phyloP scores from a whole-genome alignment of 352 stramenopile genomes.

The Pythium folliculosum region DNA sequence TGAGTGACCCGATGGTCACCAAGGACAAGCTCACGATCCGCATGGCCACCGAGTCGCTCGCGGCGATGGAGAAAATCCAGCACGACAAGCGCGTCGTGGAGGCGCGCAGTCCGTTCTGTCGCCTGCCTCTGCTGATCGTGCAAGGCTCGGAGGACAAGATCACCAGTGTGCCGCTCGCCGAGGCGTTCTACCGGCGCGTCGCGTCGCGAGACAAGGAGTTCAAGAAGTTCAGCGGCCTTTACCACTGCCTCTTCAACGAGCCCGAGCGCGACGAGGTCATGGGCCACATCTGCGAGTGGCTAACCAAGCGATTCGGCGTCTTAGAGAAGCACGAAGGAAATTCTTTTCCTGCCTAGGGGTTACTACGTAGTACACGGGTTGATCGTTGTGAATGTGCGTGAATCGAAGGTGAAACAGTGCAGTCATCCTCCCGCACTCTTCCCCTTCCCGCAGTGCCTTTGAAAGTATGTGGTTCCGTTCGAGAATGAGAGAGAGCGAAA shows the following conservation, averaged over 20 bases:
- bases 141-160: constrained; percentile 26
- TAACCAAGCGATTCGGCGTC: not conserved
- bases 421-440: too few relatives aligned
- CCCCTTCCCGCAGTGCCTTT: too few relatives aligned
- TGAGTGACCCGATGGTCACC: constrained; percentile 24
- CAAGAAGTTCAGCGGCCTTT: constrained; percentile 49
- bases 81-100: constrained; percentile 17
- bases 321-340: not conserved
- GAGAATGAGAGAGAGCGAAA: too few relatives aligned
- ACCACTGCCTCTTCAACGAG: constrained; percentile 64
- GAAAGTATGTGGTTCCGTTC: too few relatives aligned
- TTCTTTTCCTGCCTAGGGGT: too few relatives aligned
- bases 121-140: constrained; percentile 20
- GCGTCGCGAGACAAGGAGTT: constrained; percentile 56
- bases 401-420: too few relatives aligned
- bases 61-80: constrained; percentile 21
- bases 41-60: constrained; percentile 24
- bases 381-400: too few relatives aligned
- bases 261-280: constrained; percentile 36
- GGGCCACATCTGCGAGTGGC: constrained; percentile 4
- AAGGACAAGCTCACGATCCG: constrained; percentile 19
- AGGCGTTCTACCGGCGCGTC: constrained; percentile 44
- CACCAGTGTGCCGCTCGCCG: constrained; percentile 34
- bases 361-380: too few relatives aligned
- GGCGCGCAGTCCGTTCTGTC: constrained; percentile 1